phyloP scores from a whole-genome alignment of 2,329 filamentous ascomycete species.

The Chaetomium olivaceum region DNA sequence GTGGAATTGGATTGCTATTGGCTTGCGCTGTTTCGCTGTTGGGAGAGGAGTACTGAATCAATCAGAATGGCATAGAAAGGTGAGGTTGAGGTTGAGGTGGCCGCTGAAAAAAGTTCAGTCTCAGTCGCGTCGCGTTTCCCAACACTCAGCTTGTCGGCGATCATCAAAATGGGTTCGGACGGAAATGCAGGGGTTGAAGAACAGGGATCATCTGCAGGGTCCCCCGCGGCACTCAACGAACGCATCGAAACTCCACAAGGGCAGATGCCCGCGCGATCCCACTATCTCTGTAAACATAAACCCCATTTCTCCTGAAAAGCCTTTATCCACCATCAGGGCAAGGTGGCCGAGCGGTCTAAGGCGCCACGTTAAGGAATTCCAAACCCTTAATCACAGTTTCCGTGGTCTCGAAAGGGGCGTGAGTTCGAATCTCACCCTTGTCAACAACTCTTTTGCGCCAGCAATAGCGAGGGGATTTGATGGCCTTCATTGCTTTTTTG shows the following conservation, averaged over 20 bases:
- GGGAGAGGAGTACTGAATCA: background rate
- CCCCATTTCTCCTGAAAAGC: background rate
- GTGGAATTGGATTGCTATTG: background rate
- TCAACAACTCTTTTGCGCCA: conserved; percentile 12
- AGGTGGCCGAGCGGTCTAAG: conserved; percentile 22
- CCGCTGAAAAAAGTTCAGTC: background rate
- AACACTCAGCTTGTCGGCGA: background rate
- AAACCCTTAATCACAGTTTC: conserved; percentile 24
- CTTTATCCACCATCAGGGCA: conserved; percentile 7
- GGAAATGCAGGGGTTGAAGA: background rate
- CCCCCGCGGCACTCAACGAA: background rate
- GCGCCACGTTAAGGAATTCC: conserved; percentile 24
- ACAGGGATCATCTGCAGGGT: background rate
- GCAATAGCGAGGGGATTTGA: background rate
- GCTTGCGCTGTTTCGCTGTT: background rate
- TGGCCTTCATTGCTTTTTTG: background rate
- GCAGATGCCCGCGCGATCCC: background rate
- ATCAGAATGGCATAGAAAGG: background rate
- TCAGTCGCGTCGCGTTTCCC: background rate
- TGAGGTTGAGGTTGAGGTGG: background rate
- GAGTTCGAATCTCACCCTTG: conserved; percentile 33
- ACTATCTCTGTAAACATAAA: background rate
- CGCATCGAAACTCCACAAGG: background rate
- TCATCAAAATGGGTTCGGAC: background rate
- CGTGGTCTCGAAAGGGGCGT: conserved; percentile 31